Conservation (phyloP, 495 filamentous ascomycete genomes). For the Penicillium mononematosum region DNA sequence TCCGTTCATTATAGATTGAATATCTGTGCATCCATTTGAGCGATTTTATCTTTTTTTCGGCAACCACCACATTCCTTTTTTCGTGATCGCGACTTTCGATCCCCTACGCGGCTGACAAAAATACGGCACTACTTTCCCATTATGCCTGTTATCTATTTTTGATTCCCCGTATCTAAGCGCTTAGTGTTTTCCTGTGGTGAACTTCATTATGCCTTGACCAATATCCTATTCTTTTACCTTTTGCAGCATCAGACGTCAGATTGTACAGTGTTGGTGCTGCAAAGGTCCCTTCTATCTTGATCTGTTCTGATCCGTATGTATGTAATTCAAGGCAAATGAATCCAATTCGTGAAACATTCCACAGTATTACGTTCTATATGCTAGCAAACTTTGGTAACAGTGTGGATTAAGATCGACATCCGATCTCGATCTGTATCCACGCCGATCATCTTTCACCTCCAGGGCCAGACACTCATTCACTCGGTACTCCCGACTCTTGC, state of each 20-base stretch:
- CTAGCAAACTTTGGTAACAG: not conserved
- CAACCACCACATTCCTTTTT: constrained; percentile 30
- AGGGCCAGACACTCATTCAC: not conserved
- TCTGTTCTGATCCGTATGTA: constrained; percentile 18
- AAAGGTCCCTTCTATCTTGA: constrained; percentile 23
- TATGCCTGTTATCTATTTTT: constrained; percentile 10
- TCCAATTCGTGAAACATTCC: not conserved
- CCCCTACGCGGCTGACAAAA: constrained; percentile 16
- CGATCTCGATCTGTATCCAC: not conserved
- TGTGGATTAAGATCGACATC: constrained; percentile 12
- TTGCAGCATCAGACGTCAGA: constrained; percentile 8
- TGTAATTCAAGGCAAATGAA: constrained; percentile 28
- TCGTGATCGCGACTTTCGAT: constrained; percentile 15
- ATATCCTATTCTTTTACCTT: constrained; percentile 2
- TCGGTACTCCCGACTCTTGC: not conserved
- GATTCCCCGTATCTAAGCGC: constrained; percentile 27
- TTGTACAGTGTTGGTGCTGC: constrained; percentile 10
- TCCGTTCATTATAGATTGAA: constrained; percentile 22
- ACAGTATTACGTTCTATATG: not conserved
- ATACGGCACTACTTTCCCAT: constrained; percentile 7
- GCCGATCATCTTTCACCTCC: not conserved
- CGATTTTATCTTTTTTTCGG: constrained; percentile 15
- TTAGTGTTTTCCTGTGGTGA: constrained; percentile 5
- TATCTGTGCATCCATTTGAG: constrained; percentile 25
- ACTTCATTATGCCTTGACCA: constrained; percentile 7